phyloP scores from a whole-genome alignment of 495 filamentous ascomycete species.

The Aspergillus nanangensis region DNA sequence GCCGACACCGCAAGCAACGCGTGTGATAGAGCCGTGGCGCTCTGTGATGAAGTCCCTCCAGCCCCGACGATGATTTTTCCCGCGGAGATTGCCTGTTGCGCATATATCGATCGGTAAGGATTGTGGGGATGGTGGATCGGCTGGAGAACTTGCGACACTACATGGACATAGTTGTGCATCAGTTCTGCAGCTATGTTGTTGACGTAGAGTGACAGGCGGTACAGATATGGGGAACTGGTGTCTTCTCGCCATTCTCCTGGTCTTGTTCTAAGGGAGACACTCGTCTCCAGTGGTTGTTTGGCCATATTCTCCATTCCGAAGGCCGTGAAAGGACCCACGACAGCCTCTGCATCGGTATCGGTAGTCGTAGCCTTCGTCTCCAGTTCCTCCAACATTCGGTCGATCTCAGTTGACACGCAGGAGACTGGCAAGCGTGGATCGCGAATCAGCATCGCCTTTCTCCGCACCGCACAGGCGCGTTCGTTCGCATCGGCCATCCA shows the following conservation, averaged over 20 bases:
- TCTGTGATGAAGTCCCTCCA: background rate
- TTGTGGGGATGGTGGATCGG: constrained; percentile 2
- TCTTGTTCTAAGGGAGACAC: too few relatives aligned
- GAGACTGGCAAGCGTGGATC: background rate
- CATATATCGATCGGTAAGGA: constrained; percentile 5
- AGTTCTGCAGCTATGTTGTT: background rate
- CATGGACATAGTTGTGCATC: constrained; percentile 6
- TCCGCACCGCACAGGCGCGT: background rate
- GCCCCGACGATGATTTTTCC: background rate
- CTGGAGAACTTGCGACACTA: constrained; percentile 6
- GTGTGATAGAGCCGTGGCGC: background rate
- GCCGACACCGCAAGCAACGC: constrained; percentile 3
- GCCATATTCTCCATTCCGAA: background rate
- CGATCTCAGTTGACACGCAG: background rate
- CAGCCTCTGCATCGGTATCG: background rate
- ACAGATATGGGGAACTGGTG: background rate
- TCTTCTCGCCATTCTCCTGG: too few relatives aligned
- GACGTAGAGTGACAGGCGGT: background rate
- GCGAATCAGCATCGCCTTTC: constrained; percentile 1
- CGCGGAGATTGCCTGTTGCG: background rate
- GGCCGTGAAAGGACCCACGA: too few relatives aligned
- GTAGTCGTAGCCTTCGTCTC: background rate
- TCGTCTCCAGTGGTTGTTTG: too few relatives aligned
- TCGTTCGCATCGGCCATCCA: background rate
- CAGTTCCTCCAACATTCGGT: background rate